phyloP scores from a whole-genome alignment of 352 stramenopile species.

The Phytophthora pluvialis region DNA sequence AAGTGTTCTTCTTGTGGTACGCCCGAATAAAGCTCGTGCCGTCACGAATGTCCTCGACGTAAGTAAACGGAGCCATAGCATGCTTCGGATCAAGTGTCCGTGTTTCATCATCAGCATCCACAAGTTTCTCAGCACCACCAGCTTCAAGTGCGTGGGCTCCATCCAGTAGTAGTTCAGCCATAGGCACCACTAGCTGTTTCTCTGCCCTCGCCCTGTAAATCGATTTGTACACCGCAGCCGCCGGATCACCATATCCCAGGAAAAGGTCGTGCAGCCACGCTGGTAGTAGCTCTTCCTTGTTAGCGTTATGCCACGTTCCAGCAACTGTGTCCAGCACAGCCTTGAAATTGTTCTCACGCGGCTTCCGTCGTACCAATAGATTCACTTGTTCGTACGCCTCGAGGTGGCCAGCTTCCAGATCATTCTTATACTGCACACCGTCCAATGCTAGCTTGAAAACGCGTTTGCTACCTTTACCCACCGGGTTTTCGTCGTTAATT shows the following conservation, averaged over 20 bases:
- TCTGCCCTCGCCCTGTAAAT: slow-evolving; percentile 56
- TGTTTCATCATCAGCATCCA: slow-evolving; percentile 45
- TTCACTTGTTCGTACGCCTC: slow-evolving; percentile 93
- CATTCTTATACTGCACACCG: slow-evolving; percentile 93
- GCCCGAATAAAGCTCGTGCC: slow-evolving; percentile 46
- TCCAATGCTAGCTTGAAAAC: slow-evolving; percentile 92
- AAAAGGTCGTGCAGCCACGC: slow-evolving; percentile 95
- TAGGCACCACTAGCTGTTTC: slow-evolving; percentile 39
- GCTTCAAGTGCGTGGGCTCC: slow-evolving; percentile 55
- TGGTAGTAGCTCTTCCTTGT: slow-evolving; percentile 74
- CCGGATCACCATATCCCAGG: slow-evolving; percentile 93
- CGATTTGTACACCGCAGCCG: slow-evolving; percentile 76
- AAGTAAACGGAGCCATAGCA: slow-evolving; percentile 56
- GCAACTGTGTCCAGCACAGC: slow-evolving; percentile 92
- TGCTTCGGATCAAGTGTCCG: slow-evolving; percentile 41
- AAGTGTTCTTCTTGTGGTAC: slow-evolving; percentile 24
- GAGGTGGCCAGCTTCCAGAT: slow-evolving; percentile 68
- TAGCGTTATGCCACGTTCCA: slow-evolving; percentile 27
- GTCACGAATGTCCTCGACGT: slow-evolving; percentile 47
- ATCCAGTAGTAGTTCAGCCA: slow-evolving; percentile 57
- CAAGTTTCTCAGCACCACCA: slow-evolving; percentile 40
- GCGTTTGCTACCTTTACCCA: slow-evolving; percentile 74
- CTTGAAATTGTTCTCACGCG: slow-evolving; percentile 96
- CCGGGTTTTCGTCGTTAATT: slow-evolving; percentile 46
- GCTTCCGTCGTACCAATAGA: slow-evolving; percentile 91